A percentile compares a stretch with the other conserved stretches of the same genome.
These are phyloP conservation scores for Hirsutella rhossiliensis DNA, from an alignment of 2,329 filamentous ascomycete species.

Conservation along the genomic window DNA sequence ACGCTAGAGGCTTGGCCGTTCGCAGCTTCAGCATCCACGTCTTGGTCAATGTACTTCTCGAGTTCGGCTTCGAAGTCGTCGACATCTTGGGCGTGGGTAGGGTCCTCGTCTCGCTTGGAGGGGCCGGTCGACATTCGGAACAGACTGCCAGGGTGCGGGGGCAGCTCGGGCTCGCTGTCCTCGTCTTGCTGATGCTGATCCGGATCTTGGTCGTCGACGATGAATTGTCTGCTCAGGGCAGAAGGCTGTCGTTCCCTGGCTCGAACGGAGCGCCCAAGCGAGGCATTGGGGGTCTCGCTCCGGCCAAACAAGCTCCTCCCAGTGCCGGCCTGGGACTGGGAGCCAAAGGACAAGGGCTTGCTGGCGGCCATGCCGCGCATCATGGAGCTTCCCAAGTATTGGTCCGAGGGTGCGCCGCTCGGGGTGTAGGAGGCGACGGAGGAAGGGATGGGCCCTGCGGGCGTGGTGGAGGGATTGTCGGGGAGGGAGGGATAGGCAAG, in stretches of 20 bases:
- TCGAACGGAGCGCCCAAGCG: conserved; percentile 36
- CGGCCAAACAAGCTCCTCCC: conserved; percentile 25
- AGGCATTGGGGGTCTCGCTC: conserved; percentile 24
- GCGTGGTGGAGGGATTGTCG: conserved; percentile 39
- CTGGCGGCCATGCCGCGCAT: conserved; percentile 28
- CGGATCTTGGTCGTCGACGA: conserved; percentile 19
- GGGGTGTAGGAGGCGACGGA: conserved; percentile 44
- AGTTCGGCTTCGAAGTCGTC: conserved; percentile 23
- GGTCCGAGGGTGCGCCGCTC: conserved; percentile 41
- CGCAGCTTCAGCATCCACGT: conserved; percentile 25
- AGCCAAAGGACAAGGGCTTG: conserved; percentile 28
- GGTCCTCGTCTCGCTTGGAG: conserved; percentile 3
- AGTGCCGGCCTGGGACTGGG: conserved; percentile 14
- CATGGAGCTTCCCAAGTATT: conserved; percentile 42
- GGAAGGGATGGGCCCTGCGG: conserved; percentile 38
- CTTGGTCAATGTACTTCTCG: conserved; percentile 21
- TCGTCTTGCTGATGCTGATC: conserved; percentile 20
- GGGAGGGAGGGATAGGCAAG: conserved; percentile 26
- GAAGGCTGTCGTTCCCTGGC: conserved; percentile 34
- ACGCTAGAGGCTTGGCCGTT: not conserved
- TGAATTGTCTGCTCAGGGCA: conserved; percentile 32
- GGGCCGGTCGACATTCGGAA: conserved; percentile 16
- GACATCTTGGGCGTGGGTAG: conserved; percentile 8
- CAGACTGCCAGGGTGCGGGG: conserved; percentile 17
- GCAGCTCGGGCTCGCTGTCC: conserved; percentile 19